Evolutionary conservation across 1,284 basidiomycete genomes (phyloP), one percentile per base, ranked within the genome.

Genomic region (Ustilago sp.): DNA sequence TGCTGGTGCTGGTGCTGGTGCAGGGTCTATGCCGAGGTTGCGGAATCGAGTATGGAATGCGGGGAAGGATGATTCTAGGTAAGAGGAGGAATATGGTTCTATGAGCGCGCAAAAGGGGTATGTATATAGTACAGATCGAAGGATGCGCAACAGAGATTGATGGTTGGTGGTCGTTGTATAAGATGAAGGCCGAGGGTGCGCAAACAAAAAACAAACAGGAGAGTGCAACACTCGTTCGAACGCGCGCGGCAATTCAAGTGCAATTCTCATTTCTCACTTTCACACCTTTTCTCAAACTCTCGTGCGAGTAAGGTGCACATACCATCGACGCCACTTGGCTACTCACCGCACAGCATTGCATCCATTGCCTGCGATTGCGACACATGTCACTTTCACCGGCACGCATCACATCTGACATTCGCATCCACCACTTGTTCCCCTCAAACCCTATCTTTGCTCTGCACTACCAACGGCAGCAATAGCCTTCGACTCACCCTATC

Each of bases 231-330:
- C 23, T 28, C 23, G 23, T 28, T 28, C 23, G 23, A 28, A 28
- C 23, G 23, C 23, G 2, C 23, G 23, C 23, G 23, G 23, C 23
- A 28, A 28, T 28, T 28, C 23, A 28, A 28, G 23, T 28, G 23
- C 3, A 28, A 28, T 38, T 41, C 39, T 17, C 39, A 19, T 45
- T 45, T 45, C n/a, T 19, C 43, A 8, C 43, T 45, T 19, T 28
- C 23, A 28, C 23, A 19, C 43, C 19, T 19, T 41, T 13, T 41
- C 23, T 28, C 23, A 28, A 28, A 28, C 23, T 58, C 19, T 58
- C 56, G 56, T 58, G 43, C 56, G 56, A 58, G 41, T 47, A 2
- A 52, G 23, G 8, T 6, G 45, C 19, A 23, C 11, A 7, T 8
- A 48, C 9, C 7, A 19, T 48, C 13, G 39, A 28, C 28, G 45